These are phyloP conservation scores for Phaeotremella fagi DNA, from an alignment of 768 basidiomycete genomes.

Conservation along the genomic window DNA sequence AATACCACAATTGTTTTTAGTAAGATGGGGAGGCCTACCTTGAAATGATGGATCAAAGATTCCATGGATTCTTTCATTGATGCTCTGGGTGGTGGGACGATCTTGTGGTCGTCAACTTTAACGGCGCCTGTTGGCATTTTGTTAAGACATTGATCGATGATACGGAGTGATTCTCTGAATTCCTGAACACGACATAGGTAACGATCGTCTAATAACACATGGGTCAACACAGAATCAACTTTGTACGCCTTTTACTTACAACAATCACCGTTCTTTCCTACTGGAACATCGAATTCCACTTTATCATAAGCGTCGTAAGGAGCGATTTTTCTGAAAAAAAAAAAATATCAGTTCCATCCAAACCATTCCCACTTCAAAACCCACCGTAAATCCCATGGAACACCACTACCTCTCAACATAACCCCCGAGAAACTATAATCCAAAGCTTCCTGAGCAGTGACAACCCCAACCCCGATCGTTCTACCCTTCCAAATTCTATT, in stretches of 20 bases:
- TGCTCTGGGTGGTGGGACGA: constrained; percentile 90
- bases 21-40: constrained; percentile 53
- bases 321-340: constrained; percentile 57
- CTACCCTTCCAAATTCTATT: constrained; percentile 98
- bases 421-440: constrained; percentile 94
- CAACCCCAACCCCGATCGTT: constrained; percentile 81
- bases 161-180: constrained; percentile 88
- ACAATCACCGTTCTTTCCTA: constrained; percentile 94
- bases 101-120: constrained; percentile 96
- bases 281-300: constrained; percentile 96
- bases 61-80: constrained; percentile 99
- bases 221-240: background rate
- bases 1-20: background rate
- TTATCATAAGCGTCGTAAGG: constrained; percentile 97
- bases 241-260: constrained; percentile 50
- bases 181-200: constrained; percentile 97
- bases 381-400: constrained; percentile 83
- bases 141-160: constrained; percentile 89
- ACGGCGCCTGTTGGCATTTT: constrained; percentile 90
- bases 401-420: constrained; percentile 89
- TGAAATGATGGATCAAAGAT: constrained; percentile 96
- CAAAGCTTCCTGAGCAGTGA: constrained; percentile 85
- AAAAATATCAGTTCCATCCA: background rate
- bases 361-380: constrained; percentile 5
- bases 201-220: constrained; percentile 68